phyloP scores from a whole-genome alignment of 2,329 filamentous ascomycete species.

The Cryphonectria parasitica region DNA sequence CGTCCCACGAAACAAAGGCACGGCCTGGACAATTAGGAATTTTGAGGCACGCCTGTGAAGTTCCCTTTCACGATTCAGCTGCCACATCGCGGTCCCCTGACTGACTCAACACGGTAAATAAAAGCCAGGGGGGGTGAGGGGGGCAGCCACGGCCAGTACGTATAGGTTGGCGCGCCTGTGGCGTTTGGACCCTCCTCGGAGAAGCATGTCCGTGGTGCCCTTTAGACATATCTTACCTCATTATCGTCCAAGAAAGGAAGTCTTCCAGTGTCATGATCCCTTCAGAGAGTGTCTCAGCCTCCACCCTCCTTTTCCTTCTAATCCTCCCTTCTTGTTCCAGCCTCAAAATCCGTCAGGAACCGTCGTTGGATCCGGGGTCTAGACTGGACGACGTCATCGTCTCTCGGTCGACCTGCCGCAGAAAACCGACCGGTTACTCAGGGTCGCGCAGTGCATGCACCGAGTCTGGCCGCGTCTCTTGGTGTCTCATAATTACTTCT shows the following conservation, averaged over 20 bases:
- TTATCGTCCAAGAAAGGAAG: background rate
- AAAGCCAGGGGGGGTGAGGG: background rate
- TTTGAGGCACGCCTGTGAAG: background rate
- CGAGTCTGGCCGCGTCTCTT: background rate
- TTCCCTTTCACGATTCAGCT: background rate
- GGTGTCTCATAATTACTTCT: background rate
- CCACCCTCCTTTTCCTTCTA: background rate
- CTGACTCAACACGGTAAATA: background rate
- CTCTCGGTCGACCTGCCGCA: background rate
- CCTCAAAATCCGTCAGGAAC: background rate
- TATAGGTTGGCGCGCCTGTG: background rate
- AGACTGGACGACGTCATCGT: background rate
- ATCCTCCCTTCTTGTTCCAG: background rate
- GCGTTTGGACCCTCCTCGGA: background rate
- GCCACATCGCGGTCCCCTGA: background rate
- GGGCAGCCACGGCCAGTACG: background rate
- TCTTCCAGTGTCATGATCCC: background rate
- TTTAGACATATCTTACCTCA: background rate
- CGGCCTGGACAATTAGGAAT: background rate
- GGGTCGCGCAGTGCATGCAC: background rate
- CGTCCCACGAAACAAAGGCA: background rate
- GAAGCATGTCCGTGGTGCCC: background rate
- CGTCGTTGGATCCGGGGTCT: background rate
- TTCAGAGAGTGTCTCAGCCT: background rate
- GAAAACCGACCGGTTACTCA: background rate